Percentiles rank a stretch among this genome's conserved stretches.
Evolutionary conservation across 179 eudicot genomes (phyloP).

Genomic region (Spergularia azorica): DNA sequence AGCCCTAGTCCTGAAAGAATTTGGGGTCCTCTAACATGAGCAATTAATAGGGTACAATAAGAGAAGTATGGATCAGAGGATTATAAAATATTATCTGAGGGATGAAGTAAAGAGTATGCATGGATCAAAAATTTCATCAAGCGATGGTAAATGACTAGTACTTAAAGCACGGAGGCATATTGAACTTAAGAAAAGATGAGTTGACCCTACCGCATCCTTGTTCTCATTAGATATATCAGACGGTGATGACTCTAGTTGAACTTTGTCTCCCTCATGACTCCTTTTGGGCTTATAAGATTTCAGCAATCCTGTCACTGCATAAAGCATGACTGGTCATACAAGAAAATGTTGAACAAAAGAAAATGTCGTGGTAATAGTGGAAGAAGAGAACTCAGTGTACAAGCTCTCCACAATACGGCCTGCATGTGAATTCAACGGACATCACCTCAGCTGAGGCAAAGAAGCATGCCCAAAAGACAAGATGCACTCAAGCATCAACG

Average conservation of each 20-base stretch:
- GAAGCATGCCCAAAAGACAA: background rate
- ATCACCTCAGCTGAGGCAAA: constrained; percentile 3
- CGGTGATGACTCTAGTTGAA: constrained; percentile 30
- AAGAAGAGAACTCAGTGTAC: constrained; percentile 10
- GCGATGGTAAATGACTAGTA: background rate
- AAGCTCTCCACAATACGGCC: background rate
- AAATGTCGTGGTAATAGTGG: background rate
- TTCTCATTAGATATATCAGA: constrained; percentile 42
- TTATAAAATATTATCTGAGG: no score
- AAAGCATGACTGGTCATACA: background rate
- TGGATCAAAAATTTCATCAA: background rate
- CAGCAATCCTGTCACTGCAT: constrained; percentile 30
- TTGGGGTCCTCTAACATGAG: no score
- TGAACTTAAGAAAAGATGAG: background rate
- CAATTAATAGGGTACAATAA: no score
- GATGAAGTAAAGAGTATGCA: no score
- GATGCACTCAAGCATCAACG: background rate
- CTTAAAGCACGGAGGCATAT: background rate
- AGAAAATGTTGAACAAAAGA: background rate
- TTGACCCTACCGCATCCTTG: constrained; percentile 32
- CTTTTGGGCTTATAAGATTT: constrained; percentile 20
- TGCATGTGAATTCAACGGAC: background rate
- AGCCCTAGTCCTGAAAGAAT: no score
- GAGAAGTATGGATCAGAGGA: no score
- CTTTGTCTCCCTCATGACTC: constrained; percentile 20